Base-by-base conservation (phyloP, 148 eudicot genomes). In the Suaeda aralocaspica region DNA sequence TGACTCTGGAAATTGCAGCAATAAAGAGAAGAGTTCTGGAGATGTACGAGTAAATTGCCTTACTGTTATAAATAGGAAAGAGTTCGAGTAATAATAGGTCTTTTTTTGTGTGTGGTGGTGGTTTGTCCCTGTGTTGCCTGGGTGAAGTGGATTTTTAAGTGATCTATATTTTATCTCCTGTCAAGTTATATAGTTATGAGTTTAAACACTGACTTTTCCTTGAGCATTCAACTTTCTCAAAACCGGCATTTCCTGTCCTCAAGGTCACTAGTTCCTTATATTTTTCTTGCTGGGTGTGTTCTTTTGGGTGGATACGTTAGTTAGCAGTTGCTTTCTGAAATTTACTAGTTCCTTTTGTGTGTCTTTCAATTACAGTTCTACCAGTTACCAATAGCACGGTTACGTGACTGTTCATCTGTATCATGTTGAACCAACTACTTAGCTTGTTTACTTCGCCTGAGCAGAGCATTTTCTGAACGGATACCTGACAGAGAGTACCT, bases 381-480 rank as follows among this genome's bases (percentile, higher is more conserved):
- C 79, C 30, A 31, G 76, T 72, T 77, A 67, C 64, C 58, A 39
- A 66, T 80, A 74, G 52, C 76, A 75, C 74, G 76, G 78, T 79
- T 60, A 72, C 34, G 74, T 83, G 79, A 78, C 74, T 71, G 72
- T 79, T 83, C 78, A 78, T 78, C 74, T 71, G 72, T 79, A 64
- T 77, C 67, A 67, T 79, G 75, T 79, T 75, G 74, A 76, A 80
- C 71, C 70, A 81, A 75, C 81, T 81, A 66, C 81, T 74, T 90
- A 79, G 82, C 84, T 77, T 85, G 57, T 83, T 80, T 85, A 31
- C 72, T 82, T 82, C 78, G 46, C 76, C 56, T 89, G 83, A 82
- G 69, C 99, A 94, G 99, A 84, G 70, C 96, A 94, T 82, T 87
- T 83, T 73, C 55, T 76, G 12, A 86, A 79, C 64, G 99, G 96